These are phyloP conservation scores for Geranomyces michiganensis DNA, from an alignment of 192 early-diverging fungal genomes.

Conservation along the genomic window DNA sequence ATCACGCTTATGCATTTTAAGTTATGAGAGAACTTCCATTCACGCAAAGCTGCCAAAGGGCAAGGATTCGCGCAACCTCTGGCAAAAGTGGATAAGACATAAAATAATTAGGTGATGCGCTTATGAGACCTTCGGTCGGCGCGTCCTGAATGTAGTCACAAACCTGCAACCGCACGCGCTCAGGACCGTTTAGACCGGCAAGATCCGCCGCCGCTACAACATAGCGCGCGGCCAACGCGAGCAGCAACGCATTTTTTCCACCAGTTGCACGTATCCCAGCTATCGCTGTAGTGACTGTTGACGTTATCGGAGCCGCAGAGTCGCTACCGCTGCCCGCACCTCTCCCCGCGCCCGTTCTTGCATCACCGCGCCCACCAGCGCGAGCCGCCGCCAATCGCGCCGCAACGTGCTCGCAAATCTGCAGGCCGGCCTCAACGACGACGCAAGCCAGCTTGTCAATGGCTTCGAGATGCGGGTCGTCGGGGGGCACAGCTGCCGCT, in stretches of 20 bases:
- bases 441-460: conserved; percentile 2
- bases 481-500: background rate
- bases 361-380: too few relatives aligned
- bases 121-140: too few relatives aligned
- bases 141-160: too few relatives aligned
- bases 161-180: background rate
- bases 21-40: too few relatives aligned
- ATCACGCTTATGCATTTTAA: too few relatives aligned
- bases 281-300: background rate
- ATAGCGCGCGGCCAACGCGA: background rate
- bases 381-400: conserved; percentile 7
- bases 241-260: conserved; percentile 1
- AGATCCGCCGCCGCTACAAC: background rate
- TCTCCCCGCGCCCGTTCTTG: background rate
- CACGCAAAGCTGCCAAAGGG: too few relatives aligned
- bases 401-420: conserved; percentile 26
- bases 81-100: too few relatives aligned
- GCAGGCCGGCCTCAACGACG: conserved; percentile 24
- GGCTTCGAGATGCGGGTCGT: conserved; percentile 8
- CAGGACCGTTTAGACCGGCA: background rate
- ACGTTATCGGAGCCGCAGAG: background rate
- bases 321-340: background rate
- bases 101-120: too few relatives aligned
- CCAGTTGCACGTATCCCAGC: too few relatives aligned
- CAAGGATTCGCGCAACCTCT: too few relatives aligned